A percentile compares a stretch with the other conserved stretches of the same genome.
Evolutionary conservation across 768 basidiomycete species (phyloP).

Genomic region (Suillus fuscotomentosus): DNA sequence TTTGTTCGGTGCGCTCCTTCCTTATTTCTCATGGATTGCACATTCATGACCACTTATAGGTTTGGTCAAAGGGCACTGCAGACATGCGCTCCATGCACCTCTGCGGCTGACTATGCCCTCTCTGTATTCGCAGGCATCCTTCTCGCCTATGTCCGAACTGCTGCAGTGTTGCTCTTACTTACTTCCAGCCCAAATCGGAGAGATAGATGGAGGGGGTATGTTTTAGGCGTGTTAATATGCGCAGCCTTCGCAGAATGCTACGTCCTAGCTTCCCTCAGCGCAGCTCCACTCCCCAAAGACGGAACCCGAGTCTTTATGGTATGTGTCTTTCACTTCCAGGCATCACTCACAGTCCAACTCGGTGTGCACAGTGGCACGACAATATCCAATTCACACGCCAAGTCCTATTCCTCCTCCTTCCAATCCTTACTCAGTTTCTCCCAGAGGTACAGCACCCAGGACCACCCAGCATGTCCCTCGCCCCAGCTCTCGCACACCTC

Average conservation of each 20-base stretch:
- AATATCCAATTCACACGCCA: conserved; percentile 52
- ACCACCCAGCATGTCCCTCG: conserved; percentile 27
- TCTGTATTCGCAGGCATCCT: conserved; percentile 54
- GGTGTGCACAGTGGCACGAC: conserved; percentile 60
- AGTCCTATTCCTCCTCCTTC: conserved; percentile 55
- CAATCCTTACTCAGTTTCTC: conserved; percentile 44
- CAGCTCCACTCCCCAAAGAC: conserved; percentile 43
- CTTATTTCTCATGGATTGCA: neutral
- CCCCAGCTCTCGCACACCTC: conserved; percentile 25
- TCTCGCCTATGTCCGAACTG: conserved; percentile 59
- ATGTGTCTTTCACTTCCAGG: conserved; percentile 10
- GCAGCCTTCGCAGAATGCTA: conserved; percentile 56
- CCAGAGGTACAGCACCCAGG: conserved; percentile 19
- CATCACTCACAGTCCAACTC: neutral
- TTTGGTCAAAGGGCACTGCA: conserved; percentile 68
- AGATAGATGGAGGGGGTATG: conserved; percentile 43
- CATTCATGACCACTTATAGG: conserved; percentile 32
- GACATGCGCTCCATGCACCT: conserved; percentile 64
- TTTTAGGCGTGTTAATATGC: conserved; percentile 47
- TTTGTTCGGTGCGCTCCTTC: conserved; percentile 54
- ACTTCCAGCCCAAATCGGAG: conserved; percentile 41
- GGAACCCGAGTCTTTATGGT: conserved; percentile 39
- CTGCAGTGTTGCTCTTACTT: conserved; percentile 44
- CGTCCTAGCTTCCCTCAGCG: conserved; percentile 44
- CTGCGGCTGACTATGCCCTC: conserved; percentile 57